Evolutionary conservation across 2,329 filamentous ascomycete genomes (phyloP).

Genomic region (Blumeria graminis): DNA sequence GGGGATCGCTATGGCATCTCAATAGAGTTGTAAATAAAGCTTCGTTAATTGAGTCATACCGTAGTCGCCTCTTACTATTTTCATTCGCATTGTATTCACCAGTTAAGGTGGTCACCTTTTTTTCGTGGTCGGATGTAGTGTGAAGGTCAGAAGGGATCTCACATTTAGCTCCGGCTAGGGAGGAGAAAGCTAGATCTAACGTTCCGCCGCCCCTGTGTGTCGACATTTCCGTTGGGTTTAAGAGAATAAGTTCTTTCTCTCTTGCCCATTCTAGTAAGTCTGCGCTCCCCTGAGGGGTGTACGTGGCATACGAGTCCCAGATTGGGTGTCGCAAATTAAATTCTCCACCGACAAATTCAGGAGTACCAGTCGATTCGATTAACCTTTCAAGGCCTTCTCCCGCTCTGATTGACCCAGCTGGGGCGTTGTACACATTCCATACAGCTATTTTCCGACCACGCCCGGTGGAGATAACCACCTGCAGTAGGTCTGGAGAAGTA

Average conservation of each 20-base stretch:
- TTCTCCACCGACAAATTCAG: neutral
- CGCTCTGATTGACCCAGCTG: neutral
- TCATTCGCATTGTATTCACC: neutral
- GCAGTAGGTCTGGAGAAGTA: neutral
- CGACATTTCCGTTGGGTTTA: neutral
- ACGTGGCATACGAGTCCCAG: neutral
- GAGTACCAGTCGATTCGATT: neutral
- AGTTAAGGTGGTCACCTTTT: neutral
- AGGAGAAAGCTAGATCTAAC: conserved; percentile 1
- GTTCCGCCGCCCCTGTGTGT: neutral
- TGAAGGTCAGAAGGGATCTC: neutral
- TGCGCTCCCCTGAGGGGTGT: neutral
- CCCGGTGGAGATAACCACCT: neutral
- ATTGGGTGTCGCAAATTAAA: neutral
- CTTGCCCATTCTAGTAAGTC: neutral
- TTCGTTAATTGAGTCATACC: neutral
- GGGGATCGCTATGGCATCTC: neutral
- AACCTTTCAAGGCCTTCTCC: neutral
- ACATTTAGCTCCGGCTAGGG: neutral
- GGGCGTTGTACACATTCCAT: neutral
- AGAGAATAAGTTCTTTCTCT: neutral
- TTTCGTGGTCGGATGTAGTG: conserved; percentile 1
- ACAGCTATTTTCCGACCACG: neutral
- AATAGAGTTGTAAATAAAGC: neutral
- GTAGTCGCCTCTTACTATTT: neutral